Conservation (phyloP, 495 filamentous ascomycete species). For the Aspergillus asperescens region DNA sequence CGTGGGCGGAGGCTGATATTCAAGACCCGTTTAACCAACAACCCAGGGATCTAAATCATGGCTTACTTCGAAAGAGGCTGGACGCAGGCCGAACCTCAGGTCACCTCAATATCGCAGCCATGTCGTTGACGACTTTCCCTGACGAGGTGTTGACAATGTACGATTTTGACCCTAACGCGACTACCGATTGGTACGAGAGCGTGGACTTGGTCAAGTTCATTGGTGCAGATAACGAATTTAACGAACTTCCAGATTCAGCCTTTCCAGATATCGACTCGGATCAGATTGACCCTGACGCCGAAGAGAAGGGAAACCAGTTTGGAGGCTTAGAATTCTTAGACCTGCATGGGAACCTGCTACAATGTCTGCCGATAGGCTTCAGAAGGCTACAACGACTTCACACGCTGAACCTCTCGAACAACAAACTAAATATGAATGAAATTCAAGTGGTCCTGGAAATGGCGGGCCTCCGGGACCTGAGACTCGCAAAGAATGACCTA, state of each 20-base stretch:
- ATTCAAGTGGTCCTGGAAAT: constrained; percentile 72
- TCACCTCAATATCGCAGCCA: constrained; percentile 80
- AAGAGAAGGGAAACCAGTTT: constrained; percentile 68
- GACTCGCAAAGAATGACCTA: constrained; percentile 72
- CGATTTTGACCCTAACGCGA: constrained; percentile 56
- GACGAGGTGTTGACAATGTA: constrained; percentile 89
- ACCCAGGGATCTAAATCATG: constrained; percentile 56
- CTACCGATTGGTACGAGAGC: constrained; percentile 78
- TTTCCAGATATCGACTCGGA: constrained; percentile 69
- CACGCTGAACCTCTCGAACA: constrained; percentile 79
- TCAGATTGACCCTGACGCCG: constrained; percentile 53
- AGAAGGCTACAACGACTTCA: constrained; percentile 66
- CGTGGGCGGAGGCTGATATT: constrained; percentile 41
- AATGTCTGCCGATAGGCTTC: constrained; percentile 66
- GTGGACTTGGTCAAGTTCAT: constrained; percentile 87
- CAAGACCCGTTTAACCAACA: constrained; percentile 66
- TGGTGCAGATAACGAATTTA: constrained; percentile 88
- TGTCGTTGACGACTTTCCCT: constrained; percentile 77
- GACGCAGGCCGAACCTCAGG: constrained; percentile 73
- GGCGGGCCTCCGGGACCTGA: constrained; percentile 66
- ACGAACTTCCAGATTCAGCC: constrained; percentile 60
- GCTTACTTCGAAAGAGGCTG: constrained; percentile 67
- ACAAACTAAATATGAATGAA: constrained; percentile 63
- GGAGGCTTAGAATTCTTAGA: constrained; percentile 78
- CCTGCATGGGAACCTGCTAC: constrained; percentile 76